Base-by-base conservation (phyloP, 192 early-diverging fungal species). In the Pilobolus umbonatus region DNA sequence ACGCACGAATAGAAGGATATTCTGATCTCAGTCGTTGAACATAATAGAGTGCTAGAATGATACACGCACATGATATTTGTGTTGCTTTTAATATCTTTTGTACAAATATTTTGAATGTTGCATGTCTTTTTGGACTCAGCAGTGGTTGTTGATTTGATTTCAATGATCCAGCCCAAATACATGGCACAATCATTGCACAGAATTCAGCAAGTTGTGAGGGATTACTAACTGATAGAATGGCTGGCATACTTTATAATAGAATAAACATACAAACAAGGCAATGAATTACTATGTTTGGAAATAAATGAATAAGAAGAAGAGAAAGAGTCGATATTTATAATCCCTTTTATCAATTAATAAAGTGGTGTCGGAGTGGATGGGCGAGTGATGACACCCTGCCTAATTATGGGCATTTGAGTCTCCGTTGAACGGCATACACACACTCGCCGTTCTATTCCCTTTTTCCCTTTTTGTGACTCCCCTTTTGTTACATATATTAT, bases 31-130 rank as follows among this genome's bases (percentile, higher is more conserved):
- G 68, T 46, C 77, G 73, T 36, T 80, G 71, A 43, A 88, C 80
- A 56, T 86, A 86, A 57, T 86, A 78, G 24, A 89, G 71, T 0
- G 85, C 70, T 21, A 87, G 54, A 9, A 85, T 52, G 17, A 89
- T 73, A n/a, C 82, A 82, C 7, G 82, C 80, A 19, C 73, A 80
- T 0, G 81, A 80, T 7, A 89, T 75, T 58, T 79, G 78, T 7
- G 85, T 85, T 14, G 75, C 75, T 15, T 72, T 69, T 17, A 89
- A 62, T 19, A 88, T 68, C 43, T 85, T 65, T 15, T 63, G 49
- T 57, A 69, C 73, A 44, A 80, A 85, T 34, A 69, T 56, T 63
- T 68, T 68, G 43, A 84, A 85, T 22, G 48, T 25, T 9, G 19
- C 17, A 14, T 57, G 38, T 19, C 56, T 25, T 53, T 51, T 50